Base-by-base conservation (phyloP, 176 grass and related monocot species). In the Raddia guianensis region DNA sequence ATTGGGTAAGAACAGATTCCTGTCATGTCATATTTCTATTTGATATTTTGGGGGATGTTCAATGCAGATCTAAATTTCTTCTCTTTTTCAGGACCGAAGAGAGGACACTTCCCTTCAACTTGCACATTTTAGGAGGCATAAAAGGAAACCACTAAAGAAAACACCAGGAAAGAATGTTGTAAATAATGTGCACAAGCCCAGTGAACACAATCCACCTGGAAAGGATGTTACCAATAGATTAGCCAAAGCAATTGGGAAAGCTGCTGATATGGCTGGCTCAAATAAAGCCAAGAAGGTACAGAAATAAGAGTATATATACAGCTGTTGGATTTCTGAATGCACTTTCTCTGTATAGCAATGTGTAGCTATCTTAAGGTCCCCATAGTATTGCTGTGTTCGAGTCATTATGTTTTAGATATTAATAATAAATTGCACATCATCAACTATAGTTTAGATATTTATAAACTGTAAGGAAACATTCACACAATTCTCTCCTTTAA, bases 221-320 rank as follows among this genome's bases (percentile, higher is more conserved):
- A 98, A 98, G 73, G 85, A 98, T 85, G 64, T 82, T 73, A 89
- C 90, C 62, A 98, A 93, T 84, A 95, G 91, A 91, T 80, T 98
- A 82, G 72, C 92, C 18, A 98, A 80, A 84, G 88, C n/a, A 14
- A 87, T 98, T 9, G 96, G 90, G 65, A 98, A 95, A 89, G 90
- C 88, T 83, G 96, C 88, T 68, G 92, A 95, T 91, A 84, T 95
- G 75, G 96, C 90, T 77, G 79, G 82, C 47, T 95, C 92, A 79
- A 82, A 83, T 77, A 91, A 89, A 85, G 68, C 68, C 51, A 95
- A 91, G 63, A 98, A 93, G 96, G 96, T 95, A 88, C 48, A 73
- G 0, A 5, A 3, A 51, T 40, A 40, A 40, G 37, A 40, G 78
- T 20, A 57, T 68, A 49, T 40, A 42, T 74, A 43, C 9, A 5